These are phyloP conservation scores for Pichia gijzeniarum DNA, from an alignment of 805 yeast species.

Conservation along the genomic window DNA sequence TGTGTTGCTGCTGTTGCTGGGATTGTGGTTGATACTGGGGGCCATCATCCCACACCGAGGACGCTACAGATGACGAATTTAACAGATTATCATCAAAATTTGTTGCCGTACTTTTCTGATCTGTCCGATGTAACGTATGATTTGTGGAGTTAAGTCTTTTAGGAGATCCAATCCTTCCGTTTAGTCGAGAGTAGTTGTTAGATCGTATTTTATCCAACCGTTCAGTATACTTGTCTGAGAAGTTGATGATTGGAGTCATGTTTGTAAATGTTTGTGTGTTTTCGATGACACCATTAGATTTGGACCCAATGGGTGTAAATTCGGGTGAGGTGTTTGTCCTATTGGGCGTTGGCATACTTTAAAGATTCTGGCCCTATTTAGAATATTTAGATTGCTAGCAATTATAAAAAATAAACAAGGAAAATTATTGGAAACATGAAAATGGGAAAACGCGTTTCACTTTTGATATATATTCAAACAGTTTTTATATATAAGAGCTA, in stretches of 20 bases:
- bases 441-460: slow-evolving; percentile 4
- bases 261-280: slow-evolving; percentile 4
- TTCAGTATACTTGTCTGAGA: slow-evolving; percentile 1
- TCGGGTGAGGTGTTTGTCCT: slow-evolving; percentile 1
- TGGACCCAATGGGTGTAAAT: slow-evolving; percentile 16
- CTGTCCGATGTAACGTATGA: slow-evolving; percentile 4
- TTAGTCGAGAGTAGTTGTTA: background rate
- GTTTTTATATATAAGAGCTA: slow-evolving; percentile 9
- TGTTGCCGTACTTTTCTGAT: background rate
- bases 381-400: too few species aligned
- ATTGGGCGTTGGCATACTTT: too few species aligned
- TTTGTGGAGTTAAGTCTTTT: background rate
- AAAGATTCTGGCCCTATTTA: too few species aligned
- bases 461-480: too few species aligned
- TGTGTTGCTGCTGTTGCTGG: background rate
- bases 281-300: background rate
- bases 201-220: slow-evolving; percentile 2
- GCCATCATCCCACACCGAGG: slow-evolving; percentile 19
- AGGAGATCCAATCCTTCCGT: background rate
- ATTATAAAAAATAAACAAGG: too few species aligned
- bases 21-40: slow-evolving; percentile 9
- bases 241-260: slow-evolving; percentile 3
- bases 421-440: background rate
- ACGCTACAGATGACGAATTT: slow-evolving; percentile 16
- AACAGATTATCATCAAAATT: slow-evolving; percentile 2